Evolutionary conservation across 352 stramenopile species (phyloP).

Genomic region (Pythium oligandrum): DNA sequence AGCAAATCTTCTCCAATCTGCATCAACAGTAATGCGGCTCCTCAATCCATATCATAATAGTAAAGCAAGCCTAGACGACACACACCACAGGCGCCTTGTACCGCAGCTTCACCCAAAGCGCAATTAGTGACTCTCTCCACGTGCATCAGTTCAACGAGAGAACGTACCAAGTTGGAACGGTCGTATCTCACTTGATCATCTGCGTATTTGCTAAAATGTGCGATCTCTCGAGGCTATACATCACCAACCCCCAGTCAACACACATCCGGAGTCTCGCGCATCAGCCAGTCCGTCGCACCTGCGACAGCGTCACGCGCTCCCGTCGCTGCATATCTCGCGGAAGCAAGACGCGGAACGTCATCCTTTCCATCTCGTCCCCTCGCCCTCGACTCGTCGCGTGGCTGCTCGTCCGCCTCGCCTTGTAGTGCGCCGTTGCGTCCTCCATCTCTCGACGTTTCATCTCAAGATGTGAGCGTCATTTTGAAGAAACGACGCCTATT

Average conservation of each 20-base stretch:
- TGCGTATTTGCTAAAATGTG: slow-evolving; percentile 55
- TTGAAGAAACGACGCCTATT: too few species aligned
- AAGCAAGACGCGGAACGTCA: slow-evolving; percentile 11
- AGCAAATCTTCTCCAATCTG: slow-evolving; percentile 57
- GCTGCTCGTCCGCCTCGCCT: too few species aligned
- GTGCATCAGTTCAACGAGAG: not conserved
- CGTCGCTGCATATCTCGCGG: slow-evolving; percentile 5
- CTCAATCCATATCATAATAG: too few species aligned
- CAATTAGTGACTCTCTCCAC: too few species aligned
- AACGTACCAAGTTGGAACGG: slow-evolving; percentile 53
- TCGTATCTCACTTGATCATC: slow-evolving; percentile 47
- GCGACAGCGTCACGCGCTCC: slow-evolving; percentile 15
- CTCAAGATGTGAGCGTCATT: too few species aligned
- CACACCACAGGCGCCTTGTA: too few species aligned
- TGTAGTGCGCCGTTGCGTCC: too few species aligned
- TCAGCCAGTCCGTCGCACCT: slow-evolving; percentile 7
- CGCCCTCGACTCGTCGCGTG: not conserved
- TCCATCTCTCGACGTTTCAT: too few species aligned
- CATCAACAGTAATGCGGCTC: not conserved
- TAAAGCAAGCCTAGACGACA: too few species aligned
- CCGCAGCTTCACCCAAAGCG: too few species aligned
- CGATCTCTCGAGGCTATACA: slow-evolving; percentile 52
- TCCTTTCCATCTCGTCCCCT: not conserved
- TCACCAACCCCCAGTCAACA: not conserved
- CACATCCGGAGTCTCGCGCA: not conserved